Conservation (phyloP, 352 stramenopile genomes). For the Plasmopara viticola region DNA sequence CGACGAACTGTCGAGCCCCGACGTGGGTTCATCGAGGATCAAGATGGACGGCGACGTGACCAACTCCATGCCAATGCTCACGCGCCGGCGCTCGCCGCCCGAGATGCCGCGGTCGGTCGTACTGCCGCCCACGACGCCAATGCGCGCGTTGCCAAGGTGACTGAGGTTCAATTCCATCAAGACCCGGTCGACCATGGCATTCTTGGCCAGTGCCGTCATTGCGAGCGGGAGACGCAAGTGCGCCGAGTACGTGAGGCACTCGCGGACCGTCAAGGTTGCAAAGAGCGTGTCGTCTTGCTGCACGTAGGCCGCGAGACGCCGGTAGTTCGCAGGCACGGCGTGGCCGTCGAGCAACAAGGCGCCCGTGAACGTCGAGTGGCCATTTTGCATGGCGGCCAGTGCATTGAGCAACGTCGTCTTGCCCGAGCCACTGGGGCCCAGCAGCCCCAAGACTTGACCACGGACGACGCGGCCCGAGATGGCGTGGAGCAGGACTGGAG, state of each 20-base stretch:
- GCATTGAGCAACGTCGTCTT: constrained; percentile 83
- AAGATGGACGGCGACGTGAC: constrained; percentile 84
- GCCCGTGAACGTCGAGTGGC: constrained; percentile 40
- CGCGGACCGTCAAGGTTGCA: constrained; percentile 72
- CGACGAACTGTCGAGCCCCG: constrained; percentile 86
- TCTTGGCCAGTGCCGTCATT: constrained; percentile 47
- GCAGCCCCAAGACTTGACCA: constrained; percentile 58
- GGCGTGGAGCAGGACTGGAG: constrained; percentile 51
- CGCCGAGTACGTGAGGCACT: constrained; percentile 81
- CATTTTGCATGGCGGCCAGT: constrained; percentile 66
- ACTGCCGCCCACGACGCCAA: constrained; percentile 32
- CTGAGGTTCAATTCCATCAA: constrained; percentile 67
- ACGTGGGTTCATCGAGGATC: constrained; percentile 91
- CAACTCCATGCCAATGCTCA: constrained; percentile 92
- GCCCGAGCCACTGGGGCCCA: constrained; percentile 72
- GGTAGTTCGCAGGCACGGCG: constrained; percentile 51
- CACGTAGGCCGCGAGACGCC: constrained; percentile 78
- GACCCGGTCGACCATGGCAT: constrained; percentile 62
- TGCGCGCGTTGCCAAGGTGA: constrained; percentile 55
- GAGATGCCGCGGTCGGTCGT: constrained; percentile 79
- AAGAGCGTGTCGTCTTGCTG: constrained; percentile 84
- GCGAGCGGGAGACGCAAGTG: constrained; percentile 56
- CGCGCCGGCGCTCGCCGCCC: constrained; percentile 88
- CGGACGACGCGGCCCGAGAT: constrained; percentile 47
- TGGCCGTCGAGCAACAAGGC: constrained; percentile 58